These are phyloP conservation scores for Beauveria sp. DNA, from an alignment of 2,329 filamentous ascomycete species.

Conservation along the genomic window DNA sequence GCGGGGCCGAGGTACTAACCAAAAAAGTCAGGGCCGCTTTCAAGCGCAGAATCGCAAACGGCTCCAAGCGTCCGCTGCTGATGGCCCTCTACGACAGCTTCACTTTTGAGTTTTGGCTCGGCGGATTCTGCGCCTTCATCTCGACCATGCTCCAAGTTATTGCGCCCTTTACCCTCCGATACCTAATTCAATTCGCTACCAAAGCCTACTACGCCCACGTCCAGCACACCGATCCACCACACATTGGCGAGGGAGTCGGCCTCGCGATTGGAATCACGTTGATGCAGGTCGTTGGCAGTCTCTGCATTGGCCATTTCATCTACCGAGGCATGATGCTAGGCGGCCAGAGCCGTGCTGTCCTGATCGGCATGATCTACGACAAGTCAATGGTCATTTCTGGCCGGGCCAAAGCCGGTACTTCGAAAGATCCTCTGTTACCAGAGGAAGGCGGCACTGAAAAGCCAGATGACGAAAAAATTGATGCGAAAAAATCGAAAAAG, in stretches of 20 bases:
- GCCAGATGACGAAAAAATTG: conserved; percentile 27
- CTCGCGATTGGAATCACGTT: conserved; percentile 74
- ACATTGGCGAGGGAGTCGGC: conserved; percentile 65
- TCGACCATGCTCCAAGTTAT: conserved; percentile 73
- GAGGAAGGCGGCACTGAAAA: conserved; percentile 41
- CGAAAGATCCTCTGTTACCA: conserved; percentile 21
- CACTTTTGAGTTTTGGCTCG: conserved; percentile 74
- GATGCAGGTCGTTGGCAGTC: conserved; percentile 78
- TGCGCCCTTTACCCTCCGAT: conserved; percentile 77
- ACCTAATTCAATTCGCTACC: conserved; percentile 76
- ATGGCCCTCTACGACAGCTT: conserved; percentile 84
- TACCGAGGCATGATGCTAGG: conserved; percentile 89
- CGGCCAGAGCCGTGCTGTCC: conserved; percentile 69
- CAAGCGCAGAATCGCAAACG: conserved; percentile 55
- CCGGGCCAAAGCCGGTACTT: conserved; percentile 76
- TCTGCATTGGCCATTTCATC: conserved; percentile 84
- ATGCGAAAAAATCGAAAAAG: conserved; percentile 30
- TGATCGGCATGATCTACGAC: conserved; percentile 84
- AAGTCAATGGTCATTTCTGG: conserved; percentile 87
- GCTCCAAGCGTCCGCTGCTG: conserved; percentile 65
- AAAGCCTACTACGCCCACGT: conserved; percentile 64
- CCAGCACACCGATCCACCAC: conserved; percentile 46
- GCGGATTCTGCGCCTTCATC: conserved; percentile 67
- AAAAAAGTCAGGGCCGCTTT: conserved; percentile 61
- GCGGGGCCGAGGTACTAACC: conserved; percentile 64